Base-by-base conservation (phyloP, 805 yeast species). In the Starmerella bombicola region DNA sequence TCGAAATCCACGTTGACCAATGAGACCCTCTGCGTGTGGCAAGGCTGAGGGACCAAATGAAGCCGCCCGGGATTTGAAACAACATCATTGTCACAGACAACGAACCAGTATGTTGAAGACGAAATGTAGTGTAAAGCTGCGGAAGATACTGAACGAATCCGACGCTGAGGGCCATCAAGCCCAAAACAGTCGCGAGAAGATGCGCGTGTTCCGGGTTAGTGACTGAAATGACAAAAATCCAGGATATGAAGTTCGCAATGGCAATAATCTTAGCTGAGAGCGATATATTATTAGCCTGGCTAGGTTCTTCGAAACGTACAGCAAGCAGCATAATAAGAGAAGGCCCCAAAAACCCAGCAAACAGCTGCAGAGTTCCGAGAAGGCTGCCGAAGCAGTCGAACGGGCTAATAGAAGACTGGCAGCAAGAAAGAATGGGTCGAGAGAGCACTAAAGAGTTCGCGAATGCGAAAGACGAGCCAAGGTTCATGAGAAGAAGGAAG, bases 11-110 rank as follows among this genome's bases (percentile, higher is more conserved):
- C 10, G 85, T 74, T 50, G 88, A 78, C 94, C 94, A 83, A 46
- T 73, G 73, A 1, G 88, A 73, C 6, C 83, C 91, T 32, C 80
- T 79, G 35, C 85, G 73, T 44, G 72, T 57, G 40, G 73, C 78
- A 38, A 83, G 63, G 1, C 81, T 73, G n/a, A 73, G 67, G 2
- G 91, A 72, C 80, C 88, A 83, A 2, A 82, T 42, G 48, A 71
- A 78, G 15, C 94, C 94, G 13, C 95, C 95, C 0, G 95, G 95
- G 16, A 93, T 81, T 57, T 83, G 95, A 48, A 84, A 69, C 32
- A 76, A 62, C 88, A 83, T 80, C 84, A 80, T 81, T 5, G 75
- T 71, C 9, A 81, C 65, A 0, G 93, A 80, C 18, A 83, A 65
- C 1, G 85, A 76, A 8, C 94, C 95, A 0, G 93, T 77, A 48